A percentile compares a stretch with the other conserved stretches of the same genome.
phyloP scores from a whole-genome alignment of 768 basidiomycete species.

The Russula sp. region DNA sequence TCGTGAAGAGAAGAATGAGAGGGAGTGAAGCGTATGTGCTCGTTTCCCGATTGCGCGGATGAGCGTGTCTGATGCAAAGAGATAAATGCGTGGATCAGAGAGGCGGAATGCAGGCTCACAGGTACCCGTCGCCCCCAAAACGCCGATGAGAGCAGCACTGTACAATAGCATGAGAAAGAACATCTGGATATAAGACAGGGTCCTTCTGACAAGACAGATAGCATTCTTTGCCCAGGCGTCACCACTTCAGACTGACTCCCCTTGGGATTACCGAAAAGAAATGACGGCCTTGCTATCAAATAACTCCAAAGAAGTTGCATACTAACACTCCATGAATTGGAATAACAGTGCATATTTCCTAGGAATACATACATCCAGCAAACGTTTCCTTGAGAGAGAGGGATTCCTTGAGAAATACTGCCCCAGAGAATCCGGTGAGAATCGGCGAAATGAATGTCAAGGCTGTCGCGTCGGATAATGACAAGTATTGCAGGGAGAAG shows the following conservation, averaged over 20 bases:
- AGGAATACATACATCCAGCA: conserved; percentile 39
- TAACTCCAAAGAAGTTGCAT: conserved; percentile 65
- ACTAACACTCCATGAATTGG: conserved; percentile 32
- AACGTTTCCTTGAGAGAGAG: conserved; percentile 50
- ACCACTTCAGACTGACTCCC: conserved; percentile 17
- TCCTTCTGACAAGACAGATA: conserved; percentile 49
- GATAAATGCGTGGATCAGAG: not conserved
- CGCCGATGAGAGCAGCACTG: conserved; percentile 58
- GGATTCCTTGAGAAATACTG: conserved; percentile 54
- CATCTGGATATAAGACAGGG: not conserved
- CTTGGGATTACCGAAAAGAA: conserved; percentile 52
- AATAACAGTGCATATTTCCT: not conserved
- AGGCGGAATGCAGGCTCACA: conserved; percentile 40
- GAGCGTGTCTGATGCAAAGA: conserved; percentile 34
- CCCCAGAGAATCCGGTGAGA: conserved; percentile 55
- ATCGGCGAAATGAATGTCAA: conserved; percentile 72
- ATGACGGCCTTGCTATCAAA: conserved; percentile 76
- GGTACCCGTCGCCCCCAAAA: conserved; percentile 59
- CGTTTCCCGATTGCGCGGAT: conserved; percentile 71
- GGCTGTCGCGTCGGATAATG: conserved; percentile 71
- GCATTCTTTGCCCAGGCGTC: conserved; percentile 39
- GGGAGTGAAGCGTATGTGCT: conserved; percentile 68
- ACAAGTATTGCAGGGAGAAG: conserved; percentile 66
- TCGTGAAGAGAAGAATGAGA: conserved; percentile 59
- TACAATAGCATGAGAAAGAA: not conserved